phyloP scores from a whole-genome alignment of 148 eudicot genomes.

The Arbutus unedo region DNA sequence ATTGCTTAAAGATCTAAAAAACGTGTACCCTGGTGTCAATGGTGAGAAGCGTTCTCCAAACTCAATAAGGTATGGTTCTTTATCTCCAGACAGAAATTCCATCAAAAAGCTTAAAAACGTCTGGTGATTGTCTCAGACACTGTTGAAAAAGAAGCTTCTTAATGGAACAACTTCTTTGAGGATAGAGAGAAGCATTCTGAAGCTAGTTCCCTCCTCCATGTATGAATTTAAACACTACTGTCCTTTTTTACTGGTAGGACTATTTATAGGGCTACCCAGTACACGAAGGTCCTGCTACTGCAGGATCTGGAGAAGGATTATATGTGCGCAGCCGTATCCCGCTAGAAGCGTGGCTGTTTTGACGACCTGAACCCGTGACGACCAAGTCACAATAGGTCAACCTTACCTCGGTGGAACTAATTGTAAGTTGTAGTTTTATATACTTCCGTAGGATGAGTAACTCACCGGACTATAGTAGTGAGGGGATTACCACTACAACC shows the following conservation, averaged over 20 bases:
- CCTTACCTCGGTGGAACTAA: conserved; percentile 11
- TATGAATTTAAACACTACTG: conserved; percentile 20
- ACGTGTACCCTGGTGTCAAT: conserved; percentile 29
- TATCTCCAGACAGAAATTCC: conserved; percentile 38
- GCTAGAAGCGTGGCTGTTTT: no score
- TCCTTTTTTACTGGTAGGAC: background rate
- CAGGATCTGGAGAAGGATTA: no score
- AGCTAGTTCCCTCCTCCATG: conserved; percentile 23
- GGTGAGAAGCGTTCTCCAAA: conserved; percentile 41
- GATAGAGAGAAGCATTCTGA: conserved; percentile 24
- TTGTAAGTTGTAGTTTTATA: conserved; percentile 22
- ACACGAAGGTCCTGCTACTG: no score
- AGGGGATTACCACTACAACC: background rate
- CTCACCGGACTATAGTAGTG: background rate
- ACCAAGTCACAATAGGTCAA: conserved; percentile 22
- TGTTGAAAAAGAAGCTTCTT: conserved; percentile 30
- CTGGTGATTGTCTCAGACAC: conserved; percentile 19
- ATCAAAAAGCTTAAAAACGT: conserved; percentile 22
- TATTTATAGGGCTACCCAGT: background rate
- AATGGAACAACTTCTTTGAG: conserved; percentile 26
- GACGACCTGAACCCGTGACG: conserved; percentile 22
- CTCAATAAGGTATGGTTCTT: conserved; percentile 42
- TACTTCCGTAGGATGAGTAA: conserved; percentile 8
- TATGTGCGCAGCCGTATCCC: no score
- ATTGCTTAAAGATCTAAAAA: conserved; percentile 43